phyloP scores from a whole-genome alignment of 169 alveolate genomes.

The Plasmodium gonderi region DNA sequence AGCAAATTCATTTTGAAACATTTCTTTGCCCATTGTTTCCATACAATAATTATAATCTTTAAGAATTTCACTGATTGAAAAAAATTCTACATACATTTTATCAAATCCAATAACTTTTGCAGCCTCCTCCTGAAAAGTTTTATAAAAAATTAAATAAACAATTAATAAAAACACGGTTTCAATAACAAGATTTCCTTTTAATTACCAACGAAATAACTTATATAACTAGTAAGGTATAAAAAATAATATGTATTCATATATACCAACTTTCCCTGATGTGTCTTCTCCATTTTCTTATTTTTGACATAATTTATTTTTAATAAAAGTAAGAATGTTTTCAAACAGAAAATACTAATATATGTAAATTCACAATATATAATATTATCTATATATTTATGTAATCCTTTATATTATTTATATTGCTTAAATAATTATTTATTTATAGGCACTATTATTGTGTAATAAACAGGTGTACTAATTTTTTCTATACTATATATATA shows the following conservation, averaged over 20 bases:
- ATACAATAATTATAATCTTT: background rate
- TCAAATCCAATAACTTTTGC: too few relatives aligned
- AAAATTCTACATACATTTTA: background rate
- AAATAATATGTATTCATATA: too few relatives aligned
- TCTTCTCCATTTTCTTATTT: background rate
- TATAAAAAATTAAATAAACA: too few relatives aligned
- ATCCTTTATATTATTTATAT: background rate
- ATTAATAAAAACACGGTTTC: too few relatives aligned
- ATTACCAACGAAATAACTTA: background rate
- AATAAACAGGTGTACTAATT: too few relatives aligned
- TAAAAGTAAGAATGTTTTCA: too few relatives aligned
- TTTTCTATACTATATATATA: too few relatives aligned
- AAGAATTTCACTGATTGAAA: background rate
- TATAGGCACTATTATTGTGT: too few relatives aligned
- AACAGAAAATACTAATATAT: too few relatives aligned
- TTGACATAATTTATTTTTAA: background rate
- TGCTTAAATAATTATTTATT: too few relatives aligned
- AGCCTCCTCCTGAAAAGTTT: too few relatives aligned
- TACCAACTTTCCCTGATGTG: background rate
- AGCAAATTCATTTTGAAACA: background rate
- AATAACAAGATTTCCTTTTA: background rate
- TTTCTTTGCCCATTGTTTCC: background rate
- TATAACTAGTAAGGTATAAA: background rate
- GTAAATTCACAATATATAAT: too few relatives aligned
- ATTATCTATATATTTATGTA: background rate